Base-by-base conservation (phyloP, 768 basidiomycete genomes). In the Lentinula edodes region DNA sequence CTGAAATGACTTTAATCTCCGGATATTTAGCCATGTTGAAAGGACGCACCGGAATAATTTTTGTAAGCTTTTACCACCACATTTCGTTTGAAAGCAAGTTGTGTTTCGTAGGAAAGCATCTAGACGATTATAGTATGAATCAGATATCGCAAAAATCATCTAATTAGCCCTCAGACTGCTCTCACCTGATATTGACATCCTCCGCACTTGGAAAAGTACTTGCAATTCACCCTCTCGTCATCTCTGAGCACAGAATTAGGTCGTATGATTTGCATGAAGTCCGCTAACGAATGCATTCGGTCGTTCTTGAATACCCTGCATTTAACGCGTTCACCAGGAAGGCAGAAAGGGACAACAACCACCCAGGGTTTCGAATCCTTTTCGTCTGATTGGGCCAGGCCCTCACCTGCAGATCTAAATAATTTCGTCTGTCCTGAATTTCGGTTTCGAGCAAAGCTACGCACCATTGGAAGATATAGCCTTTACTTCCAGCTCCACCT, bases 121-220 rank as follows among this genome's bases (percentile, higher is more conserved):
- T 94, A 62, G 3, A 34, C 6, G n/a, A 1, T 32, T 10, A 23
- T 28, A 28, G 28, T 3, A 42, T 59, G 39, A 39, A 20, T 15
- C 39, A 28, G 60, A 35, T 58, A 28, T 32, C 4, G 53, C 51
- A 7, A 45, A 39, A 36, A 32, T 2, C 35, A 1, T 12, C 20
- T 8, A 43, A 28, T 2, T 28, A 28, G 28, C 28, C 28, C 28
- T 28, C 13, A 20, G 12, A 16, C n/a, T 51, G 2, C 8, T 16
- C 58, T 66, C 75, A 89, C 92, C 78, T 97, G 95, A 71, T 94
- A 93, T 72, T 98, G 96, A 71, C 96, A 99, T 1, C 96, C 96
- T 0, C 85, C 91, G 72, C 95, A 98, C 42, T 75, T 77, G 0
- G 90, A 90, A 76, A 97, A 98, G 71, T 98, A 95, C 63, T 85